These are phyloP conservation scores for Colletotrichum simmondsii DNA, from an alignment of 2,329 filamentous ascomycete genomes.

Conservation along the genomic window DNA sequence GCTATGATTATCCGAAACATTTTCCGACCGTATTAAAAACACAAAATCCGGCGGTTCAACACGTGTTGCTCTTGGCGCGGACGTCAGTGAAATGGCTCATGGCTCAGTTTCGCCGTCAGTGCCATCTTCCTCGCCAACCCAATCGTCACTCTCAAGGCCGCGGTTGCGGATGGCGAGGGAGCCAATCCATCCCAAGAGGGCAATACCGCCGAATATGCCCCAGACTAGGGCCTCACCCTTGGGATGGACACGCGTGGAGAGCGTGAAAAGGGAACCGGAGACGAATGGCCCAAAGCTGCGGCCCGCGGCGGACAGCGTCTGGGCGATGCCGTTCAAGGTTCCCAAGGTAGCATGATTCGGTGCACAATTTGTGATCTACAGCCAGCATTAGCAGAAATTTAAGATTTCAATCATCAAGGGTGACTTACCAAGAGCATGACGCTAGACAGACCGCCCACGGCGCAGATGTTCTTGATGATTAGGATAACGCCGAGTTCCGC, in stretches of 20 bases:
- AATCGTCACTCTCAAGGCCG: slow-evolving; percentile 70
- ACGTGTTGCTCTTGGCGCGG: background rate
- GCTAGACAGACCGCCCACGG: slow-evolving; percentile 89
- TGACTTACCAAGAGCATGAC: slow-evolving; percentile 82
- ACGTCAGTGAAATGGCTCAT: background rate
- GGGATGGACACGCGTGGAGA: slow-evolving; percentile 76
- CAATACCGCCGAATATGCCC: slow-evolving; percentile 86
- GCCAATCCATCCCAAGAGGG: slow-evolving; percentile 81
- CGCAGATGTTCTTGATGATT: slow-evolving; percentile 88
- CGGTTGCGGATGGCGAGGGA: slow-evolving; percentile 81
- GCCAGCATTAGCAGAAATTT: background rate
- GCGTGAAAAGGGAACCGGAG: slow-evolving; percentile 86
- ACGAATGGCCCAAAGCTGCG: slow-evolving; percentile 89
- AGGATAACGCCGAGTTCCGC: slow-evolving; percentile 83
- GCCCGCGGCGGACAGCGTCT: slow-evolving; percentile 91
- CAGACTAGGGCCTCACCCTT: slow-evolving; percentile 90
- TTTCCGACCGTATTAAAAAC: slow-evolving; percentile 15
- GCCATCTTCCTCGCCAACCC: slow-evolving; percentile 49
- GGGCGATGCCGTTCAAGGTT: slow-evolving; percentile 91
- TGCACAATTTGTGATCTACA: slow-evolving; percentile 90
- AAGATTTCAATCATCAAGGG: background rate
- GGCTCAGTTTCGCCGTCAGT: slow-evolving; percentile 38
- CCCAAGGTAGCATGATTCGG: slow-evolving; percentile 88
- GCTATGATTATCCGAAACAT: slow-evolving; percentile 21
- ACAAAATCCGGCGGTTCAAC: background rate